A percentile compares a stretch with the other conserved stretches of the same genome.
These are phyloP conservation scores for Coffea canephora DNA, from an alignment of 257 asterid genomes.

Conservation along the genomic window DNA sequence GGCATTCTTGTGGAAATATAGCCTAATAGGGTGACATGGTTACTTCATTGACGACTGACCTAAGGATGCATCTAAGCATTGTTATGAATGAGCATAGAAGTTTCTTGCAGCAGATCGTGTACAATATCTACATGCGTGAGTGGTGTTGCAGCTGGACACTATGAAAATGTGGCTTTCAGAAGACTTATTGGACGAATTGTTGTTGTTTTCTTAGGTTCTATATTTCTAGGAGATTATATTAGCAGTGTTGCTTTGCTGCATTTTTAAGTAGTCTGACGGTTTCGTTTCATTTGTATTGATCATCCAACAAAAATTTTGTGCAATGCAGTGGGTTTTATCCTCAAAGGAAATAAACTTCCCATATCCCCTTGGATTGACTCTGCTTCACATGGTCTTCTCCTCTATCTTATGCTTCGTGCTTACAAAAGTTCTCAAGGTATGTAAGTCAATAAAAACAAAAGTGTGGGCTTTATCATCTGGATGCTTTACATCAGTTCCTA, in stretches of 20 bases:
- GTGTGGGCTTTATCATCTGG: background rate
- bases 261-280: background rate
- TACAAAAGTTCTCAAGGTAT: constrained; percentile 89
- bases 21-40: background rate
- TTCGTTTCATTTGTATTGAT: constrained; percentile 1
- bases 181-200: background rate
- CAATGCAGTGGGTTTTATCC: constrained; percentile 93
- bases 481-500: constrained; percentile 7
- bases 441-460: background rate
- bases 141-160: background rate
- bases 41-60: background rate
- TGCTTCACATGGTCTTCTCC: constrained; percentile 97
- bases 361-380: constrained; percentile 92
- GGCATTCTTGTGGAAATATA: background rate
- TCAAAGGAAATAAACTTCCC: constrained; percentile 94
- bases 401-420: constrained; percentile 79
- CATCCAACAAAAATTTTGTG: constrained; percentile 4
- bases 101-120: background rate
- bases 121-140: too few relatives aligned
- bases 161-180: background rate
- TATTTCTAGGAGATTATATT: background rate
- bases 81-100: background rate
- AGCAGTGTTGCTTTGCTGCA: background rate
- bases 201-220: background rate
- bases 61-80: background rate